phyloP scores from a whole-genome alignment of 768 basidiomycete species.

The Mycena rebaudengoi region DNA sequence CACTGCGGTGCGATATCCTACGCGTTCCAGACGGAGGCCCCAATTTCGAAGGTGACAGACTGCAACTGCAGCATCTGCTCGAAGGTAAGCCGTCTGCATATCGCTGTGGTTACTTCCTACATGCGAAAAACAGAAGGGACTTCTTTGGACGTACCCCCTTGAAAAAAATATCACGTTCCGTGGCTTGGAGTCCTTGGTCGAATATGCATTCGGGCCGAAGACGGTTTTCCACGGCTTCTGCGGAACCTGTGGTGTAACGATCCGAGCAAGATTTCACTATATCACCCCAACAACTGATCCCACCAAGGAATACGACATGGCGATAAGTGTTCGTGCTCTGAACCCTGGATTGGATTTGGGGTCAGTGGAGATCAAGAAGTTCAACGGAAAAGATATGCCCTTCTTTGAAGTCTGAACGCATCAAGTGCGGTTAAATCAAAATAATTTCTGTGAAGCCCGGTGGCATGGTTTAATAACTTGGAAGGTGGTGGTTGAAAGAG shows the following conservation, averaged over 20 bases:
- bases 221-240: not conserved
- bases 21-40: not conserved
- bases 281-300: too few species aligned
- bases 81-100: not conserved
- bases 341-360: too few species aligned
- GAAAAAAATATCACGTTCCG: not conserved
- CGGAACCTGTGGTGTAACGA: not conserved
- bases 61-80: constrained; percentile 25
- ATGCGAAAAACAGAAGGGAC: not conserved
- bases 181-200: not conserved
- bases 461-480: too few species aligned
- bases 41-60: not conserved
- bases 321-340: too few species aligned
- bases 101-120: not conserved
- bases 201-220: constrained; percentile 5
- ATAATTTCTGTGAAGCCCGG: too few species aligned
- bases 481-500: too few species aligned
- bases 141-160: constrained; percentile 6
- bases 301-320: too few species aligned
- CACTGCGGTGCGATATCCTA: constrained; percentile 19
- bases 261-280: not conserved
- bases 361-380: too few species aligned
- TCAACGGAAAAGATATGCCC: too few species aligned
- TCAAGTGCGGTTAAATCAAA: too few species aligned
- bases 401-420: too few species aligned